Evolutionary conservation across 768 basidiomycete species (phyloP).

Genomic region (Mycena haematopus): DNA sequence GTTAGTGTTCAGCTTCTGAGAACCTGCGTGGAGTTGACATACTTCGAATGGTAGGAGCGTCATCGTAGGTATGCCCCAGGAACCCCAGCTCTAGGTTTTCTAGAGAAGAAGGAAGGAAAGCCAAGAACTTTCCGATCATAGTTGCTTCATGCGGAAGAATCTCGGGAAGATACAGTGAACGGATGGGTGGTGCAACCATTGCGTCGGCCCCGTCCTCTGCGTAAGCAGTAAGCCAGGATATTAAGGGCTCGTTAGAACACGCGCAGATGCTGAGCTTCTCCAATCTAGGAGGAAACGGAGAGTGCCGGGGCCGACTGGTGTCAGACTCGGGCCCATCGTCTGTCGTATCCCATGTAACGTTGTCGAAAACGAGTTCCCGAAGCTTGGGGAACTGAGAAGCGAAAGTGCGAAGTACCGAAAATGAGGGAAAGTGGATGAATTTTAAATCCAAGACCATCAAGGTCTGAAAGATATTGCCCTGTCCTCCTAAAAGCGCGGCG

Average conservation of each 20-base stretch:
- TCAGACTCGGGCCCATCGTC: slow-evolving; percentile 37
- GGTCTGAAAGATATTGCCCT: slow-evolving; percentile 53
- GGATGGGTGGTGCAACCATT: slow-evolving; percentile 34
- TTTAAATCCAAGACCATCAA: slow-evolving; percentile 53
- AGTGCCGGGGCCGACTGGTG: slow-evolving; percentile 41
- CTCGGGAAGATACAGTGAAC: slow-evolving; percentile 36
- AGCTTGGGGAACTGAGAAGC: slow-evolving; percentile 58
- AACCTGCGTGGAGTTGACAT: not conserved
- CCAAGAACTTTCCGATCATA: slow-evolving; percentile 32
- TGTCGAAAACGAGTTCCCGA: slow-evolving; percentile 50
- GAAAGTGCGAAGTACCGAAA: slow-evolving; percentile 57
- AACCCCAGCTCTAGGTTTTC: slow-evolving; percentile 41
- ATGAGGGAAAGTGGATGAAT: slow-evolving; percentile 39
- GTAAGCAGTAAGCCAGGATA: slow-evolving; percentile 38
- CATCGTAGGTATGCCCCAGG: slow-evolving; percentile 30
- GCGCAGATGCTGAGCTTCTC: slow-evolving; percentile 46
- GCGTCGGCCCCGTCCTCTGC: slow-evolving; percentile 29
- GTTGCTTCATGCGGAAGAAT: slow-evolving; percentile 38
- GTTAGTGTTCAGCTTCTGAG: slow-evolving; percentile 1
- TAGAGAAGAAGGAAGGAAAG: slow-evolving; percentile 35
- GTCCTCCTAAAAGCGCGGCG: slow-evolving; percentile 52
- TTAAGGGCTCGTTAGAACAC: slow-evolving; percentile 34
- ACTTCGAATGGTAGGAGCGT: slow-evolving; percentile 28
- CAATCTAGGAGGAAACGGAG: slow-evolving; percentile 36
- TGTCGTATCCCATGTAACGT: slow-evolving; percentile 54